Percentiles rank a stretch among this genome's conserved stretches.
phyloP scores from a whole-genome alignment of 2,329 filamentous ascomycete species.

The Trichoderma asperellum region DNA sequence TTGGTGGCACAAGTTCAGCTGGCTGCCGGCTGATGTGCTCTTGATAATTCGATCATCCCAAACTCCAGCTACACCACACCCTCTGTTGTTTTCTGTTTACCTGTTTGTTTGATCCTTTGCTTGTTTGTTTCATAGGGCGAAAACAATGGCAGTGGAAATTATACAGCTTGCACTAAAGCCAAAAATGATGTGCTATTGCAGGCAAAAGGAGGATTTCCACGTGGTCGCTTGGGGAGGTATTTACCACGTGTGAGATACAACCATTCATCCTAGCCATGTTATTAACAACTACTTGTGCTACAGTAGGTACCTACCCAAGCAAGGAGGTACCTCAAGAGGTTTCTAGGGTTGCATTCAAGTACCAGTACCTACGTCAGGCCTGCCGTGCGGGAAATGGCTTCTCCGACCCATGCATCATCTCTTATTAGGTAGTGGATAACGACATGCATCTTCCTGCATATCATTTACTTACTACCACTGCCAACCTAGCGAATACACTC shows the following conservation, averaged over 20 bases:
- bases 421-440: neutral
- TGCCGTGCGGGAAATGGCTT: neutral
- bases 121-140: neutral
- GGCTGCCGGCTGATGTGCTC: neutral
- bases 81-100: neutral
- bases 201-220: neutral
- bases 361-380: neutral
- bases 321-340: neutral
- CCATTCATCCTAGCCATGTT: neutral
- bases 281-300: neutral
- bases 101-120: neutral
- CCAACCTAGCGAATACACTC: neutral
- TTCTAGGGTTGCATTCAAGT: neutral
- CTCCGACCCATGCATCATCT: neutral
- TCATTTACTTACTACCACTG: neutral
- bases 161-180: neutral
- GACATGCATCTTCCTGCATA: constrained; percentile 4
- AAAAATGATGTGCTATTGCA: neutral
- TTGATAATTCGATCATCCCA: neutral
- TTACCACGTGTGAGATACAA: neutral
- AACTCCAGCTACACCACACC: neutral
- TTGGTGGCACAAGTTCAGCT: neutral
- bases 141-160: neutral
- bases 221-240: neutral
- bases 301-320: neutral